Evolutionary conservation across 176 grass and related monocot species (phyloP).

Genomic region (Oryza officinalis): DNA sequence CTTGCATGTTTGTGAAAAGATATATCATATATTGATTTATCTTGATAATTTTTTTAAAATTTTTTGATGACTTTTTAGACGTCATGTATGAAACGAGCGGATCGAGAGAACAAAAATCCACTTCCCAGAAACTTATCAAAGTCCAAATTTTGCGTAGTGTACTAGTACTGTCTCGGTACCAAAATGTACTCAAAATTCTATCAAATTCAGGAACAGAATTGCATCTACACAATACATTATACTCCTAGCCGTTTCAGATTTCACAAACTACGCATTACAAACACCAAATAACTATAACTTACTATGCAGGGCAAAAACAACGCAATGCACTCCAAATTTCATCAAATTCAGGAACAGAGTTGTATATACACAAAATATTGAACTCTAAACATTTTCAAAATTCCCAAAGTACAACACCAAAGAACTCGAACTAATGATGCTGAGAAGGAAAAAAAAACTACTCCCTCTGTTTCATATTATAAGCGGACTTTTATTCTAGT

Average conservation of each 20-base stretch:
- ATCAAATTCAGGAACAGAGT: neutral
- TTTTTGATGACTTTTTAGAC: too few species aligned
- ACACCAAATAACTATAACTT: neutral
- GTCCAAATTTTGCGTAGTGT: neutral
- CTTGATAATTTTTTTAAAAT: too few species aligned
- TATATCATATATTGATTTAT: too few species aligned
- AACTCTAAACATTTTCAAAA: neutral
- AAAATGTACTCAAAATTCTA: neutral
- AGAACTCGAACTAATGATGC: neutral
- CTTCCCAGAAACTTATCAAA: too few species aligned
- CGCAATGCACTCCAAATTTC: conserved; percentile 5
- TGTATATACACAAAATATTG: neutral
- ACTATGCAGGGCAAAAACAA: neutral
- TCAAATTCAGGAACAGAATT: neutral
- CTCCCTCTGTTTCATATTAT: too few species aligned
- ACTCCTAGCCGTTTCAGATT: too few species aligned
- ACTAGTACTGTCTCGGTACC: neutral
- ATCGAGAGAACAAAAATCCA: too few species aligned
- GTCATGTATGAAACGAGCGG: too few species aligned
- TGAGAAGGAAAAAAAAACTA: too few species aligned
- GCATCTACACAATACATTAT: neutral
- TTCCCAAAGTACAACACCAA: neutral
- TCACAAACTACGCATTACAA: neutral
- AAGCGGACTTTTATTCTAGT: too few species aligned
- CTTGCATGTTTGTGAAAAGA: too few species aligned